Evolutionary conservation across 1,139 yeast genomes (phyloP), one percentile per base, ranked within the genome.

Genomic region (Lodderomyces elongisporus): DNA sequence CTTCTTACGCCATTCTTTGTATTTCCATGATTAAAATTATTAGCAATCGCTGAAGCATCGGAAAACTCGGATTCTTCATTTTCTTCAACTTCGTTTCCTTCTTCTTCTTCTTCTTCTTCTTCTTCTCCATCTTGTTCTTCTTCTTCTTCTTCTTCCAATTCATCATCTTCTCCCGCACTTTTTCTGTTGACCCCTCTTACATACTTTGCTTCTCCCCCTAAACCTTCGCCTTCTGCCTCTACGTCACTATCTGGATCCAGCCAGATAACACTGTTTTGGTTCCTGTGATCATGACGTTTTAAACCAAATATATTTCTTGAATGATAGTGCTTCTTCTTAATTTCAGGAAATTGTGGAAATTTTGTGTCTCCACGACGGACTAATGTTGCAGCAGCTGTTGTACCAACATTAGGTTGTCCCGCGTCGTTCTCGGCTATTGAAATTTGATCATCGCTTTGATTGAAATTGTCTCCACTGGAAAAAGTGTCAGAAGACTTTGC

Each of bases 331-430:
- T 32, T 28, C 22, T 34, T 42, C n/a, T 40, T 40, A 5, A 56
- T 39, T 34, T 48, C 51, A 1, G 64, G 64, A 35, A 56, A 58
- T 34, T 52, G 58, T 0, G 63, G 63, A 6, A 59, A 42, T 26
- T 44, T 48, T n/a, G 30, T 13, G 13, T 37, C 38, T 10, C 23
- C 25, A 10, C 28, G 18, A 25, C 10, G 13, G 15, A 24, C 26
- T 24, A 6, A 13, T 7, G 14, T 6, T n/a, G n/a, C n/a, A n/a
- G n/a, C n/a, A n/a, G n/a, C n/a, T n/a, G n/a, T n/a, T n/a, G n/a
- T n/a, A 17, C 34, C 25, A 14, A 9, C 22, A n/a, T n/a, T n/a
- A 5, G 38, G 36, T 14, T 36, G 41, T 6, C 33, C 16, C 15
- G 27, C 34, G 13, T 35, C 35, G 12, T 35, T 37, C 8, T 34